Conservation (phyloP, 2,329 filamentous ascomycete genomes). For the Phoma sp. region DNA sequence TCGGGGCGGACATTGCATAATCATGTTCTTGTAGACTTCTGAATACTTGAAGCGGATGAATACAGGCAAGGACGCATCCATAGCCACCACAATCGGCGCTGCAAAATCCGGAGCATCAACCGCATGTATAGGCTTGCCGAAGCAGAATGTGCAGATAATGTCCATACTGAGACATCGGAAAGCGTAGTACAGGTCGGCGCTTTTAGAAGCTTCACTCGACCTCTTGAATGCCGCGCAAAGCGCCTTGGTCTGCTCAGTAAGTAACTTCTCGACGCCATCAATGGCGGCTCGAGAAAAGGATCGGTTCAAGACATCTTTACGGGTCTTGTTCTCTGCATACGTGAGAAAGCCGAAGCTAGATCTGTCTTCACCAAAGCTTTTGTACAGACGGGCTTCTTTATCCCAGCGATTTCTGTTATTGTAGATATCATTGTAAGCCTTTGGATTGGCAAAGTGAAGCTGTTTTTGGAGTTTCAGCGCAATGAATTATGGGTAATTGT, state of each 20-base stretch:
- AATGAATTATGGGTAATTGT: background rate
- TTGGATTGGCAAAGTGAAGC: constrained; percentile 53
- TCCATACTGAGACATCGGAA: constrained; percentile 37
- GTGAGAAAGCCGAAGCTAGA: constrained; percentile 53
- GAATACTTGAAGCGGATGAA: constrained; percentile 52
- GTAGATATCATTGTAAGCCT: constrained; percentile 54
- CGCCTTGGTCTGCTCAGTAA: constrained; percentile 46
- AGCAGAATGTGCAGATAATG: constrained; percentile 48
- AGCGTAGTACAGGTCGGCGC: constrained; percentile 34
- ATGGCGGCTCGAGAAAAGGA: constrained; percentile 52
- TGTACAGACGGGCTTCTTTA: constrained; percentile 50
- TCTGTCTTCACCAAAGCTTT: constrained; percentile 49
- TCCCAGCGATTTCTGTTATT: constrained; percentile 51
- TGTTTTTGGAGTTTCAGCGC: constrained; percentile 27
- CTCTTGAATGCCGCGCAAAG: constrained; percentile 39
- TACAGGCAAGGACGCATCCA: constrained; percentile 46
- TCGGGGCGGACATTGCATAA: constrained; percentile 46
- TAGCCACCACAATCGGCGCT: constrained; percentile 51
- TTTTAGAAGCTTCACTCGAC: constrained; percentile 26
- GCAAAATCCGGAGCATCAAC: constrained; percentile 49
- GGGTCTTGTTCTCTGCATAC: constrained; percentile 48
- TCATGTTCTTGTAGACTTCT: constrained; percentile 43
- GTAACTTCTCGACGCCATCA: constrained; percentile 43
- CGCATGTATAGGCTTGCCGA: constrained; percentile 49
- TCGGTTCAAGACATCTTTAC: constrained; percentile 51